Evolutionary conservation across 1,284 basidiomycete species (phyloP), one percentile per base, ranked within the genome.

Genomic region (Sporisorium iseilematis-ciliati): DNA sequence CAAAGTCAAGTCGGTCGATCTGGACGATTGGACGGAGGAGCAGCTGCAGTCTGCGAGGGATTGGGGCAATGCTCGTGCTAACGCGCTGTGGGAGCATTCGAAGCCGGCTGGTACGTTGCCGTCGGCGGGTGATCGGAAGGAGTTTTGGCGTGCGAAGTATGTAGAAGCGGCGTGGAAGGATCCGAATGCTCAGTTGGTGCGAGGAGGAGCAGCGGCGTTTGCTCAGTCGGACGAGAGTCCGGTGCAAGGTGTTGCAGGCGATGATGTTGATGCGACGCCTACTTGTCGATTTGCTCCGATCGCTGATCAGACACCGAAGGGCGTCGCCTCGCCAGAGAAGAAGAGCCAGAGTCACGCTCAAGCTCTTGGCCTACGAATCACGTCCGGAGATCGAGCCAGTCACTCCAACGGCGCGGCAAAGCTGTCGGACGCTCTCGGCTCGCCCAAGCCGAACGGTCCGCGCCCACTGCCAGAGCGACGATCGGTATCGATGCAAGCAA

Each of bases 1-100:
- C 40, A 88, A 87, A 68, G 87, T 88, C 26, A 84, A 87, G 35
- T 86, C 84, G 4, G 84, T 88, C n/a, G 87, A 88, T 75, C 81
- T 88, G 38, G 88, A 88, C 71, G 87, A 86, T 75, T 73, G 60
- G 82, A 82, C 70, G 1, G 74, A 79, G 23, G 73, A 80, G 51
- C 80, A 82, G 57, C 23, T 82, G 45, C 64, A 80, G 23, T 49
- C 73, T 16, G 80, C 79, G 5, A 25, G 73, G 26, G 48, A 56
- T 11, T 82, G 80, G 80, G 78, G 75, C 49, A 82, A 82, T 49
- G 54, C 41, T 18, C 52, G 60, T 10, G 77, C 73, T 12, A 82
- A 81, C 46, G 62, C 65, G 16, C 12, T 77, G 18, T 81, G 77
- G 68, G 80, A 82, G 50, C 53, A 61, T 18, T 42, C 31, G 23